Evolutionary conservation across 805 yeast genomes (phyloP), one percentile per base, ranked within the genome.

Genomic region (Saturnispora quitensis): DNA sequence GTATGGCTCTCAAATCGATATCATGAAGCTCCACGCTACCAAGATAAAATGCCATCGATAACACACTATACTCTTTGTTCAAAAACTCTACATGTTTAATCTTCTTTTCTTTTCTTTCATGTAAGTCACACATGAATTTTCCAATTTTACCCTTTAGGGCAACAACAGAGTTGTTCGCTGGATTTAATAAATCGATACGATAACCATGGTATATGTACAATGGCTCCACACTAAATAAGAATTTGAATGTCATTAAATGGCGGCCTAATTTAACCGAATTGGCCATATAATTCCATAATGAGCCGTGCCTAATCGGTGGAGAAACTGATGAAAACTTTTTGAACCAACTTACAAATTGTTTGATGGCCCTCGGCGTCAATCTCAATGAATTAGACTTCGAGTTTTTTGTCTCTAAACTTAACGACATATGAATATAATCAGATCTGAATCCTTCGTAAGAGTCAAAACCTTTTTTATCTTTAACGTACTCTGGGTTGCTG

Each of bases 331-430:
- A 83, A 65, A 90, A 90, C 57, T 86, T 73, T 34, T 70, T 71
- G 90, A 96, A 89, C 97, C 97, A 91, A 4, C 67, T 62, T 57
- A 80, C 77, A 67, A 91, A 89, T 53, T 79, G 84, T 15, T 68
- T 61, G 56, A 90, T 70, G 0, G 82, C 76, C 5, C 69, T 72
- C 1, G 96, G 95, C 3, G 88, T 73, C 44, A 91, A 68, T 62
- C 89, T 93, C 43, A 87, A 73, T 0, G 88, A 72, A 66, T 89
- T 90, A 57, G 80, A 77, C 4, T 75, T 61, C 6, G 60, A 52
- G 13, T 49, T 48, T 4, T 51, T 53, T 5, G 63, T 51, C 1
- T 58, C 45, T 13, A 71, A 66, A n/a, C 81, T 73, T 36, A 84
- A 68, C 0, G 87, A 80, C 74, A 85, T 66, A 63, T 89, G 96